Percentiles rank a stretch among this genome's conserved stretches.
phyloP scores from a whole-genome alignment of 306 rosid species.

The Vigna trinervia region DNA sequence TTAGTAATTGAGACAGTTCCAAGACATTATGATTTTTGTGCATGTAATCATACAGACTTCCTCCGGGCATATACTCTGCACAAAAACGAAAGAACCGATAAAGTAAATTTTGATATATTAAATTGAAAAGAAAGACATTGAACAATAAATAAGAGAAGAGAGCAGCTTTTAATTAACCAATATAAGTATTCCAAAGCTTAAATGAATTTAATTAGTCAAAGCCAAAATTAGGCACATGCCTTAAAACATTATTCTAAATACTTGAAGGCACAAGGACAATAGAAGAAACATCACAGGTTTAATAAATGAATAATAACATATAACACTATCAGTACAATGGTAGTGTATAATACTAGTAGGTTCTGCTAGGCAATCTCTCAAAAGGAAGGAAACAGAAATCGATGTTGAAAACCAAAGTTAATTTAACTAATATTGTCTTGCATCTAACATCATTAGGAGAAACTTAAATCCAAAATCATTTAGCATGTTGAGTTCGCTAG shows the following conservation, averaged over 20 bases:
- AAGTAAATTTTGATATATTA: conserved; percentile 34
- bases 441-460: background rate
- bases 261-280: background rate
- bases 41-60: conserved; percentile 95
- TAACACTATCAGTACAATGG: background rate
- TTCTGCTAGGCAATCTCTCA: background rate
- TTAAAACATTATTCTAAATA: background rate
- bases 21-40: conserved; percentile 84
- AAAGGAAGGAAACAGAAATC: background rate
- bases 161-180: conserved; percentile 13
- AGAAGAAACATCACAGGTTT: background rate
- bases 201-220: conserved; percentile 22
- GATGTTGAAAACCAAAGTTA: background rate
- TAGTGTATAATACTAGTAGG: background rate
- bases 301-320: background rate
- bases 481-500: background rate
- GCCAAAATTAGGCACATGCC: conserved; percentile 30
- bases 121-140: conserved; percentile 28
- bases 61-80: conserved; percentile 99
- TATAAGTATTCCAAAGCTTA: conserved; percentile 21
- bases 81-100: conserved; percentile 27
- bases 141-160: conserved; percentile 1
- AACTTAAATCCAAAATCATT: conserved; percentile 9
- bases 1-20: conserved; percentile 76
- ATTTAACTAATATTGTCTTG: background rate